These are phyloP conservation scores for Iris macrosiphon DNA, from an alignment of 106 monocot genomes.

Conservation along the genomic window DNA sequence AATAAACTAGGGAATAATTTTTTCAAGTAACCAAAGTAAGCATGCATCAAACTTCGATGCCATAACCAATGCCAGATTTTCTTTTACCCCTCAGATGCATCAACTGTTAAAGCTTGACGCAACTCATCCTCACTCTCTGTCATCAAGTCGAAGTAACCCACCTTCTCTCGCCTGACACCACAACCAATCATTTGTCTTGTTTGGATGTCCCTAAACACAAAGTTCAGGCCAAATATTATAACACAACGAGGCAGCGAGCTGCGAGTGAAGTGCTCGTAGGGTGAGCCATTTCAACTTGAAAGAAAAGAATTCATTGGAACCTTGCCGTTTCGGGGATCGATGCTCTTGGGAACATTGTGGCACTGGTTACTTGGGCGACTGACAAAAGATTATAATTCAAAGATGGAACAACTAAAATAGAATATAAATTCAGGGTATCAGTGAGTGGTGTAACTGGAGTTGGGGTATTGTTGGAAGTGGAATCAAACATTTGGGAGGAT, in stretches of 20 bases:
- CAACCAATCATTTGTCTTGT: slow-evolving; percentile 8
- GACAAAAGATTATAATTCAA: slow-evolving; percentile 10
- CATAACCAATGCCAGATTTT: not conserved
- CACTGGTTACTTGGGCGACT: slow-evolving; percentile 2
- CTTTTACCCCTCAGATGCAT: not conserved
- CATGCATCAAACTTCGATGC: slow-evolving; percentile 12
- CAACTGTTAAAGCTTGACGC: not conserved
- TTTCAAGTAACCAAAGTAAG: slow-evolving; percentile 8
- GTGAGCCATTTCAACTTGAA: too few species aligned
- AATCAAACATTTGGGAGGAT: not conserved
- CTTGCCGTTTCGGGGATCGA: too few species aligned
- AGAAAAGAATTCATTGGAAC: too few species aligned
- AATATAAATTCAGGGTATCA: slow-evolving; percentile 8
- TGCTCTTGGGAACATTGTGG: too few species aligned
- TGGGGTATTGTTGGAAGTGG: not conserved
- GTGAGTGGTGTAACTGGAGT: not conserved
- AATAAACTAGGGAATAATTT: slow-evolving; percentile 16
- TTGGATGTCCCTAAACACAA: slow-evolving; percentile 12
- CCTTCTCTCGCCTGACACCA: slow-evolving; percentile 6
- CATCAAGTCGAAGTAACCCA: slow-evolving; percentile 8
- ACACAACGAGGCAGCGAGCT: not conserved
- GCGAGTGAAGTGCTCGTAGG: too few species aligned
- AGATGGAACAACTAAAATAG: slow-evolving; percentile 14
- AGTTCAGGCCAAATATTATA: slow-evolving; percentile 11
- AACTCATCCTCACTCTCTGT: not conserved